Evolutionary conservation across 768 basidiomycete species (phyloP).

Genomic region (Porphyrellus cyaneotinctus): DNA sequence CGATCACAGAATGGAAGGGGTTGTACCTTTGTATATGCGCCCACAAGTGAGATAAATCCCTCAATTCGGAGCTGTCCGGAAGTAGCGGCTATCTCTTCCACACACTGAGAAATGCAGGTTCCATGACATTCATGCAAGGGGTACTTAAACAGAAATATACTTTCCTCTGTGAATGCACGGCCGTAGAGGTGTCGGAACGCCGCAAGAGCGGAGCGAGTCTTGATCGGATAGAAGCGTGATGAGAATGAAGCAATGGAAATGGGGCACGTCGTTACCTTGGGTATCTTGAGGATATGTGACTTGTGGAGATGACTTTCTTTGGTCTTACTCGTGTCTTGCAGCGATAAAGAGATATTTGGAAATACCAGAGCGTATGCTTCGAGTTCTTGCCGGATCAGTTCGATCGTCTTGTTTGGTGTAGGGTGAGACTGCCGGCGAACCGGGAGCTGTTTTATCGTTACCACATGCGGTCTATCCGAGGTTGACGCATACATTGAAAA

Average conservation of each 20-base stretch:
- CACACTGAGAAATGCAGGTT: constrained; percentile 44
- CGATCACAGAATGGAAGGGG: constrained; percentile 13
- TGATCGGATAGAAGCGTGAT: constrained; percentile 21
- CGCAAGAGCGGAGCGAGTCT: constrained; percentile 64
- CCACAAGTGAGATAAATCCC: constrained; percentile 84
- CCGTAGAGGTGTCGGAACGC: constrained; percentile 77
- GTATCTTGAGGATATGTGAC: constrained; percentile 53
- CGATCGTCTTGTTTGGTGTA: constrained; percentile 53
- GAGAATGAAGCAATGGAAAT: constrained; percentile 10
- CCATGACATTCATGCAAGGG: constrained; percentile 9
- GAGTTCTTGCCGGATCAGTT: constrained; percentile 65
- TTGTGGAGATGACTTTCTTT: constrained; percentile 35
- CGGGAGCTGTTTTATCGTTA: constrained; percentile 53
- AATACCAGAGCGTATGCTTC: constrained; percentile 73
- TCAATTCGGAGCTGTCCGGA: constrained; percentile 53
- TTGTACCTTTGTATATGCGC: constrained; percentile 66
- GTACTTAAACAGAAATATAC: constrained; percentile 19
- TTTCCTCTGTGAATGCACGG: constrained; percentile 63
- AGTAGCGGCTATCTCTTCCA: constrained; percentile 55
- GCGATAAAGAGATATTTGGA: constrained; percentile 61
- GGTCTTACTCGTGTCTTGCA: constrained; percentile 51
- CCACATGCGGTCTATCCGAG: not conserved
- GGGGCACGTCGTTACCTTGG: constrained; percentile 48
- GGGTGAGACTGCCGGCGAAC: constrained; percentile 74
- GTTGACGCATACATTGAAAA: constrained; percentile 66